phyloP scores from a whole-genome alignment of 768 basidiomycete species.

The Phylloporus sp. region DNA sequence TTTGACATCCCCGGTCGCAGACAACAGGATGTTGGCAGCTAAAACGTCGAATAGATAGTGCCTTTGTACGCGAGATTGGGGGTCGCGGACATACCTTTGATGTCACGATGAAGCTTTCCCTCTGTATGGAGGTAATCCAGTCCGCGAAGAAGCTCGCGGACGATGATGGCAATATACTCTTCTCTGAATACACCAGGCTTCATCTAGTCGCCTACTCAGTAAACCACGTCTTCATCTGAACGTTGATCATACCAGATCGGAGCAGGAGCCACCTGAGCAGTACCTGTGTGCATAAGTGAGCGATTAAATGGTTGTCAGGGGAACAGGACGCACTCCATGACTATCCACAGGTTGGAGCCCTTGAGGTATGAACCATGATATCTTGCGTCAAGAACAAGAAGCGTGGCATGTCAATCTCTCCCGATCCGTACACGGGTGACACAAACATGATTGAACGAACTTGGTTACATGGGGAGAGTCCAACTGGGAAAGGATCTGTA shows the following conservation, averaged over 20 bases:
- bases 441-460: constrained; percentile 45
- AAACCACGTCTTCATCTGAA: constrained; percentile 1
- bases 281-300: constrained; percentile 51
- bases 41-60: background rate
- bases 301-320: background rate
- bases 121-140: constrained; percentile 95
- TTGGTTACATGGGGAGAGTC: constrained; percentile 97
- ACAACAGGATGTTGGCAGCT: constrained; percentile 95
- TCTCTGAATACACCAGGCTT: constrained; percentile 97
- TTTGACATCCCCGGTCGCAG: constrained; percentile 92
- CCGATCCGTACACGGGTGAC: constrained; percentile 25
- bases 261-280: constrained; percentile 97
- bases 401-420: constrained; percentile 29
- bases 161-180: constrained; percentile 98
- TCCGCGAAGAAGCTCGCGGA: constrained; percentile 86
- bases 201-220: constrained; percentile 57
- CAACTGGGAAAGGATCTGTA: constrained; percentile 93
- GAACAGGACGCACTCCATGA: constrained; percentile 76
- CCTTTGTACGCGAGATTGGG: background rate
- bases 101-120: constrained; percentile 98
- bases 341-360: constrained; percentile 96
- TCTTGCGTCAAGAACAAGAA: constrained; percentile 40
- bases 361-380: constrained; percentile 97
- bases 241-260: constrained; percentile 71
- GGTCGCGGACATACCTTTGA: constrained; percentile 69